These are phyloP conservation scores for Asterophora lycoperdoides DNA, from an alignment of 768 basidiomycete genomes.

Conservation along the genomic window DNA sequence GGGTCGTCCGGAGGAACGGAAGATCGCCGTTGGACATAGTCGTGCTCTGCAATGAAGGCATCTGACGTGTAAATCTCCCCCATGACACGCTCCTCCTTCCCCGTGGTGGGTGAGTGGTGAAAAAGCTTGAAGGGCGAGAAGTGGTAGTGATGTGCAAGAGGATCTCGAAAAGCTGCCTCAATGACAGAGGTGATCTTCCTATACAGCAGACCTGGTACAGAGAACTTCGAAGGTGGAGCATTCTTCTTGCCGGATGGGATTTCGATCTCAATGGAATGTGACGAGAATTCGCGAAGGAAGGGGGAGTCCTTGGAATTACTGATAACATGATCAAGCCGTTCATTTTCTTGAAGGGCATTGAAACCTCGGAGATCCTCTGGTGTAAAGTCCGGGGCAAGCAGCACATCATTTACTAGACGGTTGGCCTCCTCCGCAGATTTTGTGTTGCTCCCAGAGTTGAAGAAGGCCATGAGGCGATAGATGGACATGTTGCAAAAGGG, in stretches of 20 bases:
- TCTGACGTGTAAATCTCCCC: constrained; percentile 31
- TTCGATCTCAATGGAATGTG: constrained; percentile 10
- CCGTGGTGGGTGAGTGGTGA: constrained; percentile 6
- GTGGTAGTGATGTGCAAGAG: constrained; percentile 16
- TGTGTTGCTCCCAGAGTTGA: constrained; percentile 4
- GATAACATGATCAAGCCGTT: constrained; percentile 9
- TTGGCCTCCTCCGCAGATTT: too few relatives aligned
- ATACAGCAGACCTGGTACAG: constrained; percentile 20
- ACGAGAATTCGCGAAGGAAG: constrained; percentile 3
- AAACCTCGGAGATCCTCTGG: constrained; percentile 6
- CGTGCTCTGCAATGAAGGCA: constrained; percentile 25
- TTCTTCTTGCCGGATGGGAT: constrained; percentile 19
- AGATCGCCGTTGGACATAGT: constrained; percentile 22
- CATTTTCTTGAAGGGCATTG: constrained; percentile 10
- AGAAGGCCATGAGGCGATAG: constrained; percentile 1
- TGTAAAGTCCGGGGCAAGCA: constrained; percentile 10
- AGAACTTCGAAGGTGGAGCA: constrained; percentile 15
- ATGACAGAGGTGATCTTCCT: constrained; percentile 21
- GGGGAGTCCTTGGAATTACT: neutral
- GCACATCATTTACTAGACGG: constrained; percentile 14
- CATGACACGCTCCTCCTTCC: constrained; percentile 17
- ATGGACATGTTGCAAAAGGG: constrained; percentile 18
- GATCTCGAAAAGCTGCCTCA: constrained; percentile 17
- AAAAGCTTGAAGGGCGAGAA: constrained; percentile 22
- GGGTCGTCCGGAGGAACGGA: constrained; percentile 20